Evolutionary conservation across 768 basidiomycete species (phyloP).

Genomic region (Boletus vermiculosoides): DNA sequence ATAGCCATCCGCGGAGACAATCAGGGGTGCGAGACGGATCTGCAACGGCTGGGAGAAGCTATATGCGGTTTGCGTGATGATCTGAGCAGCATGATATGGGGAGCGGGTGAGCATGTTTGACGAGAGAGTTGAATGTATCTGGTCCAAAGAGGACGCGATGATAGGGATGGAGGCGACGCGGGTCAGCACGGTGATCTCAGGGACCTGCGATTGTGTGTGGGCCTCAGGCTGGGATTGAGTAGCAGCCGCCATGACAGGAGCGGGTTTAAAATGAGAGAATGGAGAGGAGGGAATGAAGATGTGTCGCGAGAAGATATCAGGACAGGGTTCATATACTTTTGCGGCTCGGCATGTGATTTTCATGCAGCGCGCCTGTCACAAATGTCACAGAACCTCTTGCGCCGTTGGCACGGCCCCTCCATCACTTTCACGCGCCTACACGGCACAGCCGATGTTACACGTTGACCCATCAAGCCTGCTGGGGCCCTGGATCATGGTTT

Average conservation of each 20-base stretch:
- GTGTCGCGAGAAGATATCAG: conserved; percentile 3
- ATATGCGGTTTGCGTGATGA: conserved; percentile 56
- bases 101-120: conserved; percentile 60
- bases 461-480: neutral
- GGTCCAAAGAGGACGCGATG: conserved; percentile 59
- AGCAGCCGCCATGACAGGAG: conserved; percentile 36
- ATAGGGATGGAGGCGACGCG: conserved; percentile 76
- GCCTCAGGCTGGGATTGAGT: conserved; percentile 25
- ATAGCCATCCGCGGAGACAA: conserved; percentile 58
- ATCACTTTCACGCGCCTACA: conserved; percentile 7
- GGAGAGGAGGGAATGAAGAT: conserved; percentile 5
- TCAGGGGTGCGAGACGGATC: conserved; percentile 60
- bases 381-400: conserved; percentile 17
- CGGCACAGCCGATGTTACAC: neutral
- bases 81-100: conserved; percentile 65
- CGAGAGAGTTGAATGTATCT: conserved; percentile 58
- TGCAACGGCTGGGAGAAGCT: conserved; percentile 66
- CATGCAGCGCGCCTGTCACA: conserved; percentile 22
- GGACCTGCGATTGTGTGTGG: conserved; percentile 26
- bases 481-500: neutral
- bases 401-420: neutral
- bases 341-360: conserved; percentile 26
- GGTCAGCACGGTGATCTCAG: conserved; percentile 59
- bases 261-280: neutral
- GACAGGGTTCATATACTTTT: conserved; percentile 31